Base-by-base conservation (phyloP, 2,329 filamentous ascomycete species). In the Nigrospora sphaerica region DNA sequence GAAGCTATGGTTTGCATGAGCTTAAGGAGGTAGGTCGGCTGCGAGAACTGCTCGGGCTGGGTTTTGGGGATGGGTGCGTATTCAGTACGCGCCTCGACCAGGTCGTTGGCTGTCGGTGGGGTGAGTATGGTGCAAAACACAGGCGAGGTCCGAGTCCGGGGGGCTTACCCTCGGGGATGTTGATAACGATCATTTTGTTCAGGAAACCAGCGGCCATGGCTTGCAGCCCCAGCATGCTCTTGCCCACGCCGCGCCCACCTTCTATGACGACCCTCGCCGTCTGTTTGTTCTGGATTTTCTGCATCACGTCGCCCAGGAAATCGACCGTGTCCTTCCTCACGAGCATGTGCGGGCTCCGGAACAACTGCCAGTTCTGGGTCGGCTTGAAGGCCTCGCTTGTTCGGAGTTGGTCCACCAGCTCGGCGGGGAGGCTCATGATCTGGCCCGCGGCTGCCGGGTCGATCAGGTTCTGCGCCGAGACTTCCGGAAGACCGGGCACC, bases 361-460 rank as follows among this genome's bases (percentile, higher is more conserved):
- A 98, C 58, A 95, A 71, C 49, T 77, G 79, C 91, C 93, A 98
- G 53, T 80, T 83, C 74, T 97, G 93, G 19, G 82, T 87, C 18
- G 82, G 75, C 77, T 95, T 95, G 75, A 98, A 98, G 4, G 88
- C 90, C 62, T 95, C 88, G 45, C 86, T 75, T n/a, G 83, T 78
- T 57, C 90, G 79, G 70, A 98, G 72, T 63, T 85, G 80, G 69
- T 95, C 90, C 43, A 96, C 77, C 43, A 89, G 70, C 2, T 70
- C 67, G 37, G 82, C 80, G 9, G 86, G 81, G 28, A 97, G 67
- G 2, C 79, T 79, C 44, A 89, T 69, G 31, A 97, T 78, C 50
- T 77, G 77, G 33, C 86, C 88, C 11, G 77, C 69, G 43, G 78
- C 76, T 32, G 73, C 71, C 31, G 70, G 66, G 46, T 76, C 70